These are phyloP conservation scores for Mycena polygramma DNA, from an alignment of 768 basidiomycete genomes.

Conservation along the genomic window DNA sequence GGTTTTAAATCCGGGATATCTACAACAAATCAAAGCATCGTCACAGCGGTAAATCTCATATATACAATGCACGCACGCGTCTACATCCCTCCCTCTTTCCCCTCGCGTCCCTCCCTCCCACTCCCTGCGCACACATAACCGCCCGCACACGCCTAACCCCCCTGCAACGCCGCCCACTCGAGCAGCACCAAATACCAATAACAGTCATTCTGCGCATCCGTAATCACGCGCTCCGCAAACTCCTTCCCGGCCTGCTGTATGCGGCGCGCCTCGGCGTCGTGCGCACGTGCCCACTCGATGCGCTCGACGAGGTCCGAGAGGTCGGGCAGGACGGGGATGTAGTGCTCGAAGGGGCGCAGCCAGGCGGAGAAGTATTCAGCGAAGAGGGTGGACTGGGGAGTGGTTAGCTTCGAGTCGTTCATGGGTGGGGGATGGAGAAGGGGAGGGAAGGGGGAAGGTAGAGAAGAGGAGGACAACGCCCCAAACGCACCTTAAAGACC, in stretches of 20 bases:
- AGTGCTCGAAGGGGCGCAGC: constrained; percentile 35
- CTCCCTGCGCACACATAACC: too few relatives aligned
- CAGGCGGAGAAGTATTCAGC: constrained; percentile 34
- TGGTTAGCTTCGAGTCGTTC: background rate
- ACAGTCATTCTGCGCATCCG: constrained; percentile 38
- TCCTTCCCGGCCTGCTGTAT: constrained; percentile 30
- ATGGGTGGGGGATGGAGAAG: background rate
- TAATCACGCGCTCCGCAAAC: constrained; percentile 32
- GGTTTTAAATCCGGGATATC: too few relatives aligned
- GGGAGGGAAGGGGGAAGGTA: too few relatives aligned
- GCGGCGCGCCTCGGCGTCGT: constrained; percentile 31
- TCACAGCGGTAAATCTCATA: too few relatives aligned
- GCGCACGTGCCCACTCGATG: constrained; percentile 29
- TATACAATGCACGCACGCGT: too few relatives aligned
- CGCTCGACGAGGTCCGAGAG: constrained; percentile 33
- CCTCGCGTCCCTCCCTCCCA: too few relatives aligned
- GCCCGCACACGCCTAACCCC: background rate
- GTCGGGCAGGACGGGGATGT: constrained; percentile 34
- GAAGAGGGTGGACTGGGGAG: constrained; percentile 30
- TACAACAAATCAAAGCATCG: too few relatives aligned
- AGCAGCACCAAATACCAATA: constrained; percentile 29
- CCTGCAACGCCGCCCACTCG: constrained; percentile 35
- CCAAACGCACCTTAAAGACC: constrained; percentile 27
- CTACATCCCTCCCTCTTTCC: too few relatives aligned
- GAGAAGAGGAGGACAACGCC: too few relatives aligned